Evolutionary conservation across 371 early-diverging fungal genomes (phyloP).

Genomic region (Circinella umbellata): DNA sequence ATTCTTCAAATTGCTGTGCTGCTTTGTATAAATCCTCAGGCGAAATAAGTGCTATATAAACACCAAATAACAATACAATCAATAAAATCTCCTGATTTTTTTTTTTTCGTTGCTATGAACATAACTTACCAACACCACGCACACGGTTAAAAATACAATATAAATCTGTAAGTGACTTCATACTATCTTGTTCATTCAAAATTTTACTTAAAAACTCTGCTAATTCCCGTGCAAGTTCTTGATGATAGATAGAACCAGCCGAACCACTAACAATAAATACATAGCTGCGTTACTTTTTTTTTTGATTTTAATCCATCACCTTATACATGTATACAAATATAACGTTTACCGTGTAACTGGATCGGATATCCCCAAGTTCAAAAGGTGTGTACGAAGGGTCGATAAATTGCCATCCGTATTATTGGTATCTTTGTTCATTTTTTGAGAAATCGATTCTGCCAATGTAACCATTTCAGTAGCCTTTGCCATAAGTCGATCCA

Average conservation of each 20-base stretch:
- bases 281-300: no score
- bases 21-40: conserved; percentile 87
- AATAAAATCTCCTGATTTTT: no score
- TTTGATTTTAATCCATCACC: no score
- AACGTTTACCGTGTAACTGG: conserved; percentile 81
- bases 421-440: conserved; percentile 60
- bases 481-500: conserved; percentile 83
- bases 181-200: conserved; percentile 66
- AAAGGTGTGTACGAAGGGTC: conserved; percentile 73
- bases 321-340: no score
- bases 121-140: conserved; percentile 76
- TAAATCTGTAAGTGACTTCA: conserved; percentile 85
- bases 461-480: conserved; percentile 87
- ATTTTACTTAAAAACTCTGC: conserved; percentile 78
- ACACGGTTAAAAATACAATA: conserved; percentile 94
- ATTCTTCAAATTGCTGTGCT: conserved; percentile 63
- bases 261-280: conserved; percentile 55
- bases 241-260: conserved; percentile 84
- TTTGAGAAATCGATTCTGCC: conserved; percentile 77
- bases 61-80: neutral
- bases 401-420: conserved; percentile 49
- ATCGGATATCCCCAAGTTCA: conserved; percentile 83
- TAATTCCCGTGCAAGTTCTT: conserved; percentile 85
- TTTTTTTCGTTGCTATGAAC: no score
- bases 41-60: conserved; percentile 72